Conservation (phyloP, 169 alveolate genomes). For the Plasmodium cynomolgi region DNA sequence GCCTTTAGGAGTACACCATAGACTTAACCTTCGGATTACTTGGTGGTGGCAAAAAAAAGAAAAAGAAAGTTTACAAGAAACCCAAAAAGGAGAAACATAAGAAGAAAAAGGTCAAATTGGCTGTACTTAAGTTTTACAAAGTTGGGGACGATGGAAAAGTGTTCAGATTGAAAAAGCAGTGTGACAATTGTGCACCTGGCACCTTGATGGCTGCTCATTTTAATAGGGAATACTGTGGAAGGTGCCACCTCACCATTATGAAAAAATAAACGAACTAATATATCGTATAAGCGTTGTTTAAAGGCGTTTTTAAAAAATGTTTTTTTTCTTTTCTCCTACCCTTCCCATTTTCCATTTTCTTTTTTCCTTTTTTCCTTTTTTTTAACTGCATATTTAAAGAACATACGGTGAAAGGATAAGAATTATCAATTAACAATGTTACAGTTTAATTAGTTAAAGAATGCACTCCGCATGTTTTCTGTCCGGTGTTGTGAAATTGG, state of each 20-base stretch:
- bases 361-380: background rate
- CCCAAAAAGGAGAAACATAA: constrained; percentile 96
- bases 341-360: background rate
- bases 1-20: constrained; percentile 38
- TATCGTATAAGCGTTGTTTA: background rate
- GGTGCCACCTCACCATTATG: constrained; percentile 95
- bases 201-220: constrained; percentile 98
- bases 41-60: constrained; percentile 95
- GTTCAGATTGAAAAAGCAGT: constrained; percentile 94
- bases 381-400: background rate
- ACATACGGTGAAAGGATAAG: constrained; percentile 7
- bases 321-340: background rate
- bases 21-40: constrained; percentile 66
- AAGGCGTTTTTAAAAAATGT: background rate
- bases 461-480: background rate
- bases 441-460: constrained; percentile 16
- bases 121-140: constrained; percentile 96
- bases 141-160: constrained; percentile 96
- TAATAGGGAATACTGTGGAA: constrained; percentile 99
- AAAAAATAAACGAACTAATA: constrained; percentile 70
- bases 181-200: constrained; percentile 98
- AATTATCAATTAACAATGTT: constrained; percentile 29
- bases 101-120: constrained; percentile 98
- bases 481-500: background rate
- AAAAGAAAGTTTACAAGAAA: constrained; percentile 94